Evolutionary conservation across 495 filamentous ascomycete species (phyloP).

Genomic region (Xeromyces bisporus): DNA sequence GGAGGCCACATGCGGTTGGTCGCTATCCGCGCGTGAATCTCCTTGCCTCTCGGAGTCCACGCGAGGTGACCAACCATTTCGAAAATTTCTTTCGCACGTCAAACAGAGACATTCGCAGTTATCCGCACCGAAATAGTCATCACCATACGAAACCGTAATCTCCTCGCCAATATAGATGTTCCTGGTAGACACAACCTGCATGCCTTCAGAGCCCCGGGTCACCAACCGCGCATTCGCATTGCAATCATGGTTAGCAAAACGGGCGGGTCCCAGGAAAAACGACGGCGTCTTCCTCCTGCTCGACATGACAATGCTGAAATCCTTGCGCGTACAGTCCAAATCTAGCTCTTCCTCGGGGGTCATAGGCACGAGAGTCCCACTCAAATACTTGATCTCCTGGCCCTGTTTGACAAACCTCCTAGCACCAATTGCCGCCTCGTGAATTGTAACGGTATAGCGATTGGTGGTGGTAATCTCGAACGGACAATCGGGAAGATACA

Average conservation of each 20-base stretch:
- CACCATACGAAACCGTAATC: conserved; percentile 88
- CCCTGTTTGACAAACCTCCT: conserved; percentile 59
- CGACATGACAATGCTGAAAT: conserved; percentile 94
- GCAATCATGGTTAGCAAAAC: conserved; percentile 97
- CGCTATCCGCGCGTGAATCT: too few relatives aligned
- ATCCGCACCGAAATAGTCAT: conserved; percentile 87
- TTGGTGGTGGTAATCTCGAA: conserved; percentile 92
- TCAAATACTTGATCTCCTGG: conserved; percentile 77
- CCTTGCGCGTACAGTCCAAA: conserved; percentile 58
- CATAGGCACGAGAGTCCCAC: conserved; percentile 76
- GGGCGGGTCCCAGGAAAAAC: conserved; percentile 82
- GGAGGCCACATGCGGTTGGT: too few relatives aligned
- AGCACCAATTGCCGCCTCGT: conserved; percentile 79
- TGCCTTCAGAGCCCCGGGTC: conserved; percentile 66
- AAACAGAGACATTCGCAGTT: conserved; percentile 91
- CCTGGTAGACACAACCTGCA: conserved; percentile 65
- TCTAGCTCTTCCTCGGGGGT: conserved; percentile 76
- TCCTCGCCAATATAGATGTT: conserved; percentile 80
- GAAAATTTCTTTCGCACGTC: conserved; percentile 59
- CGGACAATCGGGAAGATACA: conserved; percentile 82
- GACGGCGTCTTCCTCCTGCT: conserved; percentile 75
- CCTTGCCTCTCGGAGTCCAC: conserved; percentile 6
- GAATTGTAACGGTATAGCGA: conserved; percentile 77
- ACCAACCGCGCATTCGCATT: conserved; percentile 76
- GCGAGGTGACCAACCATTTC: conserved; percentile 62